A percentile compares a stretch with the other conserved stretches of the same genome.
These are phyloP conservation scores for Sporisorium graminicola DNA, from an alignment of 1,284 basidiomycete species.

Conservation along the genomic window DNA sequence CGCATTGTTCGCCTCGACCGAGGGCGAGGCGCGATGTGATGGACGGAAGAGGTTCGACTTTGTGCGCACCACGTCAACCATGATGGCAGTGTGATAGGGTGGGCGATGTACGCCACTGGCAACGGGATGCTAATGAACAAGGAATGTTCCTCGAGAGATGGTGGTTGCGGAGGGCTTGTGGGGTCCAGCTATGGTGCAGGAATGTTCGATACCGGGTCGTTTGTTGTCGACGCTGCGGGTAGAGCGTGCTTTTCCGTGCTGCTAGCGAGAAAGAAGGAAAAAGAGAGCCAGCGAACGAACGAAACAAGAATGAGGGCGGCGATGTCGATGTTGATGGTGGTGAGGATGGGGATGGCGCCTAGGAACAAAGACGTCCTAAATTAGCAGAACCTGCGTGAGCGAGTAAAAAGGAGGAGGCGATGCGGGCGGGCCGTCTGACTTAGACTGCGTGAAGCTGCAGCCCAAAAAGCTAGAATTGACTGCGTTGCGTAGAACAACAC, in stretches of 20 bases:
- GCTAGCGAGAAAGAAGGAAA: not conserved
- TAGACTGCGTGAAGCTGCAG: slow-evolving; percentile 20
- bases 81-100: slow-evolving; percentile 7
- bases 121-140: not conserved
- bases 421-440: not conserved
- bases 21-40: slow-evolving; percentile 44
- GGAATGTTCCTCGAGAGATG: not conserved
- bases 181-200: not conserved
- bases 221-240: not conserved
- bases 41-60: slow-evolving; percentile 51
- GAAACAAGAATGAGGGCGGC: not conserved
- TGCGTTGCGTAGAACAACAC: slow-evolving; percentile 23
- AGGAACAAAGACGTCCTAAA: not conserved
- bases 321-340: not conserved
- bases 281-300: not conserved
- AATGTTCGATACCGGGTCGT: not conserved
- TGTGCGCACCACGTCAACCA: slow-evolving; percentile 56
- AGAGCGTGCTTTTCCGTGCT: not conserved
- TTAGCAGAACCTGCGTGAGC: not conserved
- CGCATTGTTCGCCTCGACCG: slow-evolving; percentile 41
- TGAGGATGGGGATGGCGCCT: slow-evolving; percentile 4
- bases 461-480: not conserved
- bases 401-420: not conserved
- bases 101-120: not conserved
- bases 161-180: not conserved